phyloP scores from a whole-genome alignment of 1,284 basidiomycete species.

The Xerocomus cyaneibrunnescens region DNA sequence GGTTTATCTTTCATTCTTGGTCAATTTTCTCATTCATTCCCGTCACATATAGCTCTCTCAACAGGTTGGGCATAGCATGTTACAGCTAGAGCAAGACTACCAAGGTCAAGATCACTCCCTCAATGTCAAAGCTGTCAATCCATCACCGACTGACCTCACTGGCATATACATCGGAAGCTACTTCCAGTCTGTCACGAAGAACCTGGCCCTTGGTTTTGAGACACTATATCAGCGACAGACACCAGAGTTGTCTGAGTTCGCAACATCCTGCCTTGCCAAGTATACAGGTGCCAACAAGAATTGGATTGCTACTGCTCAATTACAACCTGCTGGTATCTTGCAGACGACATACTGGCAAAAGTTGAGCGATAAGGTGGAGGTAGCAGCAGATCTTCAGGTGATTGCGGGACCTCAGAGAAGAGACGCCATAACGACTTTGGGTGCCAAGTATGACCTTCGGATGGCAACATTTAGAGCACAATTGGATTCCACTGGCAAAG shows the following conservation, averaged over 20 bases:
- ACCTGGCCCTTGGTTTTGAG: conserved; percentile 89
- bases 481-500: conserved; percentile 90
- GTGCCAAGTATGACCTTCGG: conserved; percentile 96
- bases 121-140: conserved; percentile 92
- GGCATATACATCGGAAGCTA: conserved; percentile 95
- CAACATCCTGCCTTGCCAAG: conserved; percentile 88
- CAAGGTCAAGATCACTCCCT: conserved; percentile 86
- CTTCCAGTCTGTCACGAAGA: conserved; percentile 93
- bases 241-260: conserved; percentile 72
- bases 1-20: conserved; percentile 22
- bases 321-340: conserved; percentile 85
- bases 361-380: conserved; percentile 95
- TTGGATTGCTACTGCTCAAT: conserved; percentile 93
- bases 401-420: conserved; percentile 77
- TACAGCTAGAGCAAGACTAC: conserved; percentile 95
- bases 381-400: conserved; percentile 92
- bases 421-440: conserved; percentile 90
- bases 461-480: conserved; percentile 93
- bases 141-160: conserved; percentile 84
- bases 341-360: conserved; percentile 98
- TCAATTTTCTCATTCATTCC: conserved; percentile 16
- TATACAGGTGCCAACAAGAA: conserved; percentile 70
- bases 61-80: conserved; percentile 80
- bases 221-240: conserved; percentile 82
- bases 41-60: conserved; percentile 52